A percentile compares a stretch with the other conserved stretches of the same genome.
Evolutionary conservation across 768 basidiomycete genomes (phyloP).

Genomic region (Psilocybe sp.): DNA sequence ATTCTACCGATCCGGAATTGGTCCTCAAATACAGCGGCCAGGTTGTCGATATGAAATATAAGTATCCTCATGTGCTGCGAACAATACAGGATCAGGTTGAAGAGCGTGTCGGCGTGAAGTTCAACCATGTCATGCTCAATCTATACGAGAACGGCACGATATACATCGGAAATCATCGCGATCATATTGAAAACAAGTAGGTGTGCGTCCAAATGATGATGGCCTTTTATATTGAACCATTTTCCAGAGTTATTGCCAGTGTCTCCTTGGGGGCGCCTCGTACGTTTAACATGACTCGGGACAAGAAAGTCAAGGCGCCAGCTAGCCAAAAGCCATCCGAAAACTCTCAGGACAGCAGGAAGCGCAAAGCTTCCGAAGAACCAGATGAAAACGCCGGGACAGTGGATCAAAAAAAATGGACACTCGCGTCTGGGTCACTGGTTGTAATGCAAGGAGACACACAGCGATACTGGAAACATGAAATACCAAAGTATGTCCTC

Average conservation of each 20-base stretch:
- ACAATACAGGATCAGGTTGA: slow-evolving; percentile 28
- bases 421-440: slow-evolving; percentile 21
- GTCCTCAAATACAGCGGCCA: slow-evolving; percentile 30
- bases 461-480: slow-evolving; percentile 29
- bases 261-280: slow-evolving; percentile 27
- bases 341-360: not conserved
- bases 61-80: slow-evolving; percentile 25
- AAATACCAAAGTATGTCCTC: slow-evolving; percentile 25
- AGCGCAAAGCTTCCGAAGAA: not conserved
- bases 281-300: slow-evolving; percentile 28
- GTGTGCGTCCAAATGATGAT: not conserved
- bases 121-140: slow-evolving; percentile 31
- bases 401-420: slow-evolving; percentile 19
- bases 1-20: slow-evolving; percentile 23
- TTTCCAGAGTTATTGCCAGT: slow-evolving; percentile 27
- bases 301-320: slow-evolving; percentile 1
- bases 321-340: not conserved
- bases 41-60: slow-evolving; percentile 24
- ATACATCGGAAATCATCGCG: slow-evolving; percentile 30
- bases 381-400: not conserved
- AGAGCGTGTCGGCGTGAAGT: slow-evolving; percentile 22
- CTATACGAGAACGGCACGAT: slow-evolving; percentile 26
- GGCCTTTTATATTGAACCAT: too few relatives aligned
- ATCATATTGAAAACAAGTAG: slow-evolving; percentile 25
- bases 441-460: slow-evolving; percentile 32